Evolutionary conservation across 176 grass and related monocot genomes (phyloP).

Genomic region (Paspalum vaginatum): DNA sequence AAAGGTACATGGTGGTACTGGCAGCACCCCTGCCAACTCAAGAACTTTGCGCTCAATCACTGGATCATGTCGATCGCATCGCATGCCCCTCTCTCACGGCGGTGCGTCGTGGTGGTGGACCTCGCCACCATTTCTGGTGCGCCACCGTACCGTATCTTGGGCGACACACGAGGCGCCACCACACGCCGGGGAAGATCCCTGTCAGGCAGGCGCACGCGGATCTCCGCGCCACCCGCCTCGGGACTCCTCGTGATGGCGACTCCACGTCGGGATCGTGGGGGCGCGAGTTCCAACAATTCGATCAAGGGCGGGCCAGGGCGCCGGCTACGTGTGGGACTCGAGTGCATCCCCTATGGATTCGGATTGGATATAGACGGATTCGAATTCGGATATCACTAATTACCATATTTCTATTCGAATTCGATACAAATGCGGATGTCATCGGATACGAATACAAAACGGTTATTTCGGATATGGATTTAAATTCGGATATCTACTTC

Average conservation of each 20-base stretch:
- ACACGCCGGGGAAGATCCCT: not conserved
- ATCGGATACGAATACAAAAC: too few species aligned
- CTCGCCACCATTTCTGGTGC: not conserved
- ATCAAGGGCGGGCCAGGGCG: not conserved
- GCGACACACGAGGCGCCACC: conserved; percentile 20
- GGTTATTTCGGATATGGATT: too few species aligned
- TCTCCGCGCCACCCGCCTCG: conserved; percentile 29
- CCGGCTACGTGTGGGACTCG: conserved; percentile 25
- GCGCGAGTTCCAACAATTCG: conserved; percentile 1
- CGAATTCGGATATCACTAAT: too few species aligned
- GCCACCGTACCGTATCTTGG: conserved; percentile 8
- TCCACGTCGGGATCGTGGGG: not conserved
- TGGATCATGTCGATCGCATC: too few species aligned
- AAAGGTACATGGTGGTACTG: not conserved
- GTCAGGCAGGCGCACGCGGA: conserved; percentile 11
- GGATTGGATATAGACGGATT: too few species aligned
- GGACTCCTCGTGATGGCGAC: conserved; percentile 38
- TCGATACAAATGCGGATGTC: too few species aligned
- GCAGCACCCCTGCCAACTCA: not conserved
- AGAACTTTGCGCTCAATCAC: not conserved
- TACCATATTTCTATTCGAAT: too few species aligned
- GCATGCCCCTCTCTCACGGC: not conserved
- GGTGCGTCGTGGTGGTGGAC: not conserved
- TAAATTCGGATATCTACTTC: too few species aligned
- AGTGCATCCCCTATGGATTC: too few species aligned